Evolutionary conservation across 257 asterid species (phyloP), one percentile per base, ranked within the genome.

Genomic region (Eustoma russellianum): DNA sequence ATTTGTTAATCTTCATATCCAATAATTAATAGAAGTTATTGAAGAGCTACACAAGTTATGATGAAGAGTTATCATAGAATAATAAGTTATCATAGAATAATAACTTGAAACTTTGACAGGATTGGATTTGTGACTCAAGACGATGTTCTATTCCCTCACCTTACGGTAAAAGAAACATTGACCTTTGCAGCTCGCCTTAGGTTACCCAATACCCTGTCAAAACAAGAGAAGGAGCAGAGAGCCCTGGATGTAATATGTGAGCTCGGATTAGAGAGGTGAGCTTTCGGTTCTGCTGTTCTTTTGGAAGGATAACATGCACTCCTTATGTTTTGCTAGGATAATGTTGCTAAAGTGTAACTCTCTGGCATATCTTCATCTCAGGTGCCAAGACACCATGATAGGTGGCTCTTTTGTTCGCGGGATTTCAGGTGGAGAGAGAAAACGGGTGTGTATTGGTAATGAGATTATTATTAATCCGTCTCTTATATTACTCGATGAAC

Each of bases 41-140:
- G 6, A 57, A 57, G n/a, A n/a, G 9, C 45, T 15, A 41, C 5
- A 17, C 14, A 3, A 47, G 9, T 19, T n/a, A 0, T 33, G n/a
- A n/a, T 38, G 43, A 4, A 38, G 43, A 5, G 43, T n/a, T n/a
- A n/a, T n/a, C n/a, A n/a, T n/a, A n/a, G n/a, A n/a, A n/a, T n/a
- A n/a, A n/a, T n/a, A n/a, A 11, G 44, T 44, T 41, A 6, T 24
- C 30, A 24, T 55, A 24, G 13, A 16, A 56, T 40, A 57, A 53
- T 69, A 33, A 61, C 68, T 17, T 19, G 57, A 50, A 17, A 30
- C n/a, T 41, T 41, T 67, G n/a, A 66, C 94, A 91, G 97, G 91
- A 83, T 85, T 44, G 99, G 99, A 63, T 92, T 88, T 17, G 97
- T 88, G 75, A 88, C 93, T n/a, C 99, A 92, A 75, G 99, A 92